Evolutionary conservation across 2,329 filamentous ascomycete species (phyloP).

Genomic region (Trichoderma simmonsii): DNA sequence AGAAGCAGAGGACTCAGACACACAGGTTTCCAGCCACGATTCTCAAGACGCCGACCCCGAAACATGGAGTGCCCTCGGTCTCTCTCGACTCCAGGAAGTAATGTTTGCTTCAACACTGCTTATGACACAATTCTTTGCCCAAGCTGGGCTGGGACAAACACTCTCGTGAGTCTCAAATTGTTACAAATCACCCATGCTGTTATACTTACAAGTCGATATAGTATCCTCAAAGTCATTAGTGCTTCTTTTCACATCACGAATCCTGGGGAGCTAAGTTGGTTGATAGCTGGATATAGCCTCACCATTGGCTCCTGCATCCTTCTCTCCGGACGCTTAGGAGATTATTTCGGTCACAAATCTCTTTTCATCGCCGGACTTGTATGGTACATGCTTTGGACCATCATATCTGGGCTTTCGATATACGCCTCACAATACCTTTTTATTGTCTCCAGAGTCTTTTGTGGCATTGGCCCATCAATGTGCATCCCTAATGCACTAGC

Average conservation of each 20-base stretch:
- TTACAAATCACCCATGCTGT: too few relatives aligned
- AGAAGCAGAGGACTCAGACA: too few relatives aligned
- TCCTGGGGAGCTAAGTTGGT: constrained; percentile 47
- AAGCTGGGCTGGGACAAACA: too few relatives aligned
- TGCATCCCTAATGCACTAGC: constrained; percentile 62
- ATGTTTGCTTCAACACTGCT: too few relatives aligned
- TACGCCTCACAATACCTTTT: constrained; percentile 45
- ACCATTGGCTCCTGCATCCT: constrained; percentile 57
- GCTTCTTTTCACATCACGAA: background rate
- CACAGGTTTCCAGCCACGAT: too few relatives aligned
- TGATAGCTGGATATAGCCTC: constrained; percentile 55
- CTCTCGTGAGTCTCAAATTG: too few relatives aligned
- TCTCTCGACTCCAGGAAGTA: too few relatives aligned
- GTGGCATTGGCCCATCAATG: constrained; percentile 61
- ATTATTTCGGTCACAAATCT: constrained; percentile 55
- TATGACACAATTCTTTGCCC: too few relatives aligned
- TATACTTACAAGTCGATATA: too few relatives aligned
- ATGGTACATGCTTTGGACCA: constrained; percentile 54
- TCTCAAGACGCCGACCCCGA: too few relatives aligned
- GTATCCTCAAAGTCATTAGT: too few relatives aligned
- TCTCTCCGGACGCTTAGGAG: constrained; percentile 49
- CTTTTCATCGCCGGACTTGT: constrained; percentile 52
- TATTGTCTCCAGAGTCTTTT: constrained; percentile 50
- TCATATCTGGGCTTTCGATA: constrained; percentile 43
- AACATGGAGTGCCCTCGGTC: too few relatives aligned